Conservation (phyloP, 225 moss, liverwort and hornwort species). For the Marchantia polymorpha region DNA sequence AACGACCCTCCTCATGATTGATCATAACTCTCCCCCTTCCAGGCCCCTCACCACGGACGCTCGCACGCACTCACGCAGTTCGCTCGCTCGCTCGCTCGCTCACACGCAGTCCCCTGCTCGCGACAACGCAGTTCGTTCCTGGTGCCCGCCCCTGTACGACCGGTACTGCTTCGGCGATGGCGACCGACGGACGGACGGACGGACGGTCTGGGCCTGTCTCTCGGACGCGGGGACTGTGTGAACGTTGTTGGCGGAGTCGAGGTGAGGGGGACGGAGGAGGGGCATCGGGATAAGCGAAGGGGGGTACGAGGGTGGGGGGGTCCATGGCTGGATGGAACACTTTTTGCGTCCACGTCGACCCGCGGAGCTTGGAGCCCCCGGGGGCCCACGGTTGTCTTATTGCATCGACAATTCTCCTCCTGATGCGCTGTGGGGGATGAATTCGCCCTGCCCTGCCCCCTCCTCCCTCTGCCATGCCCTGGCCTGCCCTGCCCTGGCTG, state of each 20-base stretch:
- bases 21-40: too few relatives aligned
- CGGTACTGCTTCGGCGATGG: too few relatives aligned
- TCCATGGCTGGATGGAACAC: background rate
- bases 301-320: background rate
- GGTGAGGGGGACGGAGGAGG: too few relatives aligned
- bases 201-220: background rate
- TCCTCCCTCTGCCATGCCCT: too few relatives aligned
- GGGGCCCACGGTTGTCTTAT: constrained; percentile 1
- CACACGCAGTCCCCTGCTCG: too few relatives aligned
- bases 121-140: background rate
- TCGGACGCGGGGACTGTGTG: too few relatives aligned
- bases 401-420: background rate
- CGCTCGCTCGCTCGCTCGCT: background rate
- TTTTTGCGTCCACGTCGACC: background rate
- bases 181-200: background rate
- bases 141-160: background rate
- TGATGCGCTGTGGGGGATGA: background rate
- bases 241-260: too few relatives aligned
- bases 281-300: background rate
- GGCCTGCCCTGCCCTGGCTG: background rate
- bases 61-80: too few relatives aligned
- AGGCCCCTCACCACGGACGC: background rate
- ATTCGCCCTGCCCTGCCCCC: background rate
- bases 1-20: background rate
- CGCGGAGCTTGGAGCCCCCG: background rate